Base-by-base conservation (phyloP, 495 filamentous ascomycete genomes). In the Penicillium daleae region DNA sequence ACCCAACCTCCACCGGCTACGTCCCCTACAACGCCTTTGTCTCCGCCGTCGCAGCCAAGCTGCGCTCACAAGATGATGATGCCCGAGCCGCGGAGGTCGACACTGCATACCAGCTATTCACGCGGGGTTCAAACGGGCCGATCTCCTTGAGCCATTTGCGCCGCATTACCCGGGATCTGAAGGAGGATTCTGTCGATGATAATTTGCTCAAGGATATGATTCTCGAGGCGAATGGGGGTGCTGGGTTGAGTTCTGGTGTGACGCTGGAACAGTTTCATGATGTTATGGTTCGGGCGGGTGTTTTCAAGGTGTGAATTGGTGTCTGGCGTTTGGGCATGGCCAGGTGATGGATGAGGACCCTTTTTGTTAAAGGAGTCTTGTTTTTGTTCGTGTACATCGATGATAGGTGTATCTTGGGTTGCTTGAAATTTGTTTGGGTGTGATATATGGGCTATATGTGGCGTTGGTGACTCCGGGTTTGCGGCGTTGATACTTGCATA, bases 141-240 rank as follows among this genome's bases (percentile, higher is more conserved):
- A 96, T 99, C 65, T 94, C 89, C 12, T 64, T 98, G 51, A 78
- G 78, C 22, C 86, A 94, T 71, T 76, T 99, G 72, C 86, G 83
- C 73, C 81, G 90, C 68, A 87, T 98, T 57, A 93, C 94, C 56
- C 86, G 83, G 67, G 86, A 92, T 62, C 74, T 99, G 69, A 89
- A 91, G 73, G 92, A 96, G 65, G 81, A 85, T 48, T 67, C 61
- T n/a, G 87, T 97, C 32, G 83, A 82, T 19, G 95, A 97, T 66
- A 85, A 90, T 22, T 67, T 96, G 71, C 76, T 99, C 66, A 84
- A 82, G 75, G 92, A 97, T 81, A 99, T 99, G 95, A 87, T 99
- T 48, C 71, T 90, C 40, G 95, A 97, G 80, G 95, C 92, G 63
- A 96, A 93, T 74, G 92, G 90, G 1, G 92, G 91, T 4, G 85